phyloP scores from a whole-genome alignment of 306 rosid species.

The Prunus mume region DNA sequence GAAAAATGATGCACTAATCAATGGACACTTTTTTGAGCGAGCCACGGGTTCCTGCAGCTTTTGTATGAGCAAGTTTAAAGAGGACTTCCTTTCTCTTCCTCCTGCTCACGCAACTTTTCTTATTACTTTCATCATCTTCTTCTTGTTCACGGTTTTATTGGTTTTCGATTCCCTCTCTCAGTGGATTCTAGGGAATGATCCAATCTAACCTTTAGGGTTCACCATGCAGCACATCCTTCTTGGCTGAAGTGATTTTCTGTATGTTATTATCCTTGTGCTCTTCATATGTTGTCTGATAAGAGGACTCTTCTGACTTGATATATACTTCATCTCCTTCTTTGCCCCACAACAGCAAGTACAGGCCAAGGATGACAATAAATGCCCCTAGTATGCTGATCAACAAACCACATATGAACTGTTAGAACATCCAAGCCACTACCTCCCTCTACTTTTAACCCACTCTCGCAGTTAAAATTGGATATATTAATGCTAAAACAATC shows the following conservation, averaged over 20 bases:
- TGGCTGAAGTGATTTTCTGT: background rate
- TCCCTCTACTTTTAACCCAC: no score
- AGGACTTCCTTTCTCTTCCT: background rate
- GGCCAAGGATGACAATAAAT: slow-evolving; percentile 54
- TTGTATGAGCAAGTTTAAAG: background rate
- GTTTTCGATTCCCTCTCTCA: background rate
- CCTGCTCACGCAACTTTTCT: background rate
- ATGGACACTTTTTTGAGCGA: no score
- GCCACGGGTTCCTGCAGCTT: no score
- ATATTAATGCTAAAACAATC: no score
- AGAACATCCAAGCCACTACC: background rate
- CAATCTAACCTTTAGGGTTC: background rate
- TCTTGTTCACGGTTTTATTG: background rate
- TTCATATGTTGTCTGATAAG: slow-evolving; percentile 3
- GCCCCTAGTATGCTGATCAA: slow-evolving; percentile 68
- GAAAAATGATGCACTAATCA: no score
- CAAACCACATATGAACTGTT: slow-evolving; percentile 1
- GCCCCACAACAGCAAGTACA: slow-evolving; percentile 78
- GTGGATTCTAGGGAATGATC: background rate
- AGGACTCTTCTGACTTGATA: slow-evolving; percentile 32
- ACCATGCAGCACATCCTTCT: background rate
- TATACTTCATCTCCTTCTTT: slow-evolving; percentile 54
- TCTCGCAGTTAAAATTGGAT: no score
- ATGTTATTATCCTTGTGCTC: background rate
- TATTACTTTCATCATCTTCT: background rate